Evolutionary conservation across 768 basidiomycete species (phyloP), one percentile per base, ranked within the genome.

Genomic region (Pholiota conissans): DNA sequence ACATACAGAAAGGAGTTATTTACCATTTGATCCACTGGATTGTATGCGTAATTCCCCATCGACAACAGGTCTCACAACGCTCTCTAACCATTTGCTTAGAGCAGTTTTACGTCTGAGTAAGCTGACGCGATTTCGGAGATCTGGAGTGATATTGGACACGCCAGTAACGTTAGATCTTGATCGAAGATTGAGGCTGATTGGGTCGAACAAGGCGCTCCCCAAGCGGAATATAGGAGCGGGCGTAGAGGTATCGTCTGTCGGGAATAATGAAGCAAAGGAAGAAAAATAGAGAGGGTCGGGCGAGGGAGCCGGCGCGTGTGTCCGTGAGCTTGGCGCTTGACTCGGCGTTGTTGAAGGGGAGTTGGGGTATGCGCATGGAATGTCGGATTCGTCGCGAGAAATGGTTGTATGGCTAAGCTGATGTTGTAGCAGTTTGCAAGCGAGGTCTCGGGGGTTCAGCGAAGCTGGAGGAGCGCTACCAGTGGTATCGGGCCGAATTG

Each of bases 201-300:
- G 81, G 71, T 98, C 97, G 67, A 98, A 99, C 0, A 99, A 77
- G 0, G 92, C 91, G 18, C 82, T 82, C 2, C 92, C 95, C 0
- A 98, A 84, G n/a, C 90, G 87, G 77, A 95, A 98, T 34, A 98
- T 71, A 7, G 80, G 80, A 0, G 93, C 90, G 64, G 93, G 89
- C 61, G 83, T 83, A 0, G 89, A 84, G 6, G 77, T 76, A 63
- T 96, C 91, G 22, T 84, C 84, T 5, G 84, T 71, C 5, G 87
- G 80, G 70, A 93, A 93, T 20, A 92, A 74, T 8, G 82, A 72
- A 4, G 82, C 78, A 66, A 95, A 94, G 5, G 93, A 89, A 3
- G 83, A 79, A 71, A 98, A 98, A 35, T 84, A 80, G 20, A 97
- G 82, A 13, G 79, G 61, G n/a, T 66, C 65, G 26, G 60, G n/a